Conservation (phyloP, 805 yeast genomes). For the Cyberlindnera misumaiensis region DNA sequence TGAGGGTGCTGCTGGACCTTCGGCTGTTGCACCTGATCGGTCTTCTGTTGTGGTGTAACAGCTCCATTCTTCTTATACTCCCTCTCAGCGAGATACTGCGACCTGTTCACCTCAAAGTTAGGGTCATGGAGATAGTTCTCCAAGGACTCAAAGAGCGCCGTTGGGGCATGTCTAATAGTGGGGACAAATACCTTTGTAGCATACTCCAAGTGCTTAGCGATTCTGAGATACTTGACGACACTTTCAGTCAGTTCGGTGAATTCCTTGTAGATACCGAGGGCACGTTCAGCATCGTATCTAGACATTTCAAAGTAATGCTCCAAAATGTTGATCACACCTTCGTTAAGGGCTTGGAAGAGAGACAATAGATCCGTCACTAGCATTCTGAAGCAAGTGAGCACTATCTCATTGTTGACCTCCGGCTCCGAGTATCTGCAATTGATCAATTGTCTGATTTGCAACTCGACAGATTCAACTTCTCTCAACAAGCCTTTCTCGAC, state of each 20-base stretch:
- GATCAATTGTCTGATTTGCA: conserved; percentile 69
- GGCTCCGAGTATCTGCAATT: conserved; percentile 69
- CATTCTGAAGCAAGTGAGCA: conserved; percentile 78
- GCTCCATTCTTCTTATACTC: conserved; percentile 27
- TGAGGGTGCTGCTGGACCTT: conserved; percentile 17
- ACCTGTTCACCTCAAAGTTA: conserved; percentile 70
- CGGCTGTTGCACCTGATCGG: not conserved
- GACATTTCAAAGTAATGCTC: conserved; percentile 96
- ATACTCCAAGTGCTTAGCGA: conserved; percentile 83
- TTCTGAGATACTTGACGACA: conserved; percentile 81
- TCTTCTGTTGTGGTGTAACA: not conserved
- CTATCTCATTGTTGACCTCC: conserved; percentile 79
- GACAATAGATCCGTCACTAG: conserved; percentile 85
- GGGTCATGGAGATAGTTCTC: conserved; percentile 88
- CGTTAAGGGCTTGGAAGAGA: conserved; percentile 84
- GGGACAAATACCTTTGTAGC: conserved; percentile 90
- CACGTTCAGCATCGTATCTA: conserved; percentile 76
- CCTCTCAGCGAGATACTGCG: conserved; percentile 70
- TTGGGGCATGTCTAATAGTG: conserved; percentile 94
- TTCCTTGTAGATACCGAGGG: conserved; percentile 73
- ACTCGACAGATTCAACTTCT: conserved; percentile 79
- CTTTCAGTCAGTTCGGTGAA: conserved; percentile 82
- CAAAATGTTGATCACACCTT: conserved; percentile 88
- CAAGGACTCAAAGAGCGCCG: conserved; percentile 78
- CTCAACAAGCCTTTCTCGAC: conserved; percentile 77